These are phyloP conservation scores for Mortierella polycephala DNA, from an alignment of 371 early-diverging fungal genomes.

Conservation along the genomic window DNA sequence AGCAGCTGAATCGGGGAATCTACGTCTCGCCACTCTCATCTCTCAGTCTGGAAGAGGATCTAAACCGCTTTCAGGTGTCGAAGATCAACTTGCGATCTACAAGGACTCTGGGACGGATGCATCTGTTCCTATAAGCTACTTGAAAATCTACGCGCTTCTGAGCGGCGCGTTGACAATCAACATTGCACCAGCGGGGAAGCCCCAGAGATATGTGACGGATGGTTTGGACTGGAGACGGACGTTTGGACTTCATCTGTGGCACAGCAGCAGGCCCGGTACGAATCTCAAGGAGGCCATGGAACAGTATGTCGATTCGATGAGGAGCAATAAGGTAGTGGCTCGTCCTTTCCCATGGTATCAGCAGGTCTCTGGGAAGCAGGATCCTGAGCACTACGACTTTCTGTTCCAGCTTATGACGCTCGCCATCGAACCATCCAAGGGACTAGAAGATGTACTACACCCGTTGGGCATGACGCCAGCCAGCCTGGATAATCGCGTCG, in stretches of 20 bases:
- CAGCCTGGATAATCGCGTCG: slow-evolving; percentile 65
- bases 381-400: slow-evolving; percentile 60
- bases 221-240: slow-evolving; percentile 75
- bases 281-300: slow-evolving; percentile 59
- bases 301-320: slow-evolving; percentile 57
- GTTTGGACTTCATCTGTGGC: slow-evolving; percentile 81
- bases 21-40: slow-evolving; percentile 75
- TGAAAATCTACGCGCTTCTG: slow-evolving; percentile 65
- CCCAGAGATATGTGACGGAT: slow-evolving; percentile 35
- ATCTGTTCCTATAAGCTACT: slow-evolving; percentile 53
- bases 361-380: slow-evolving; percentile 1
- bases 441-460: slow-evolving; percentile 64
- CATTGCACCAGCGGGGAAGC: slow-evolving; percentile 22
- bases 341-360: slow-evolving; percentile 59
- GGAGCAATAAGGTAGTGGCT: slow-evolving; percentile 35
- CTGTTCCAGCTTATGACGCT: slow-evolving; percentile 71
- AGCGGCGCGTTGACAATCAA: slow-evolving; percentile 57
- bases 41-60: slow-evolving; percentile 70
- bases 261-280: slow-evolving; percentile 61
- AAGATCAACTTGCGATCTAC: slow-evolving; percentile 64
- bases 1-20: slow-evolving; percentile 65
- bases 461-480: slow-evolving; percentile 61
- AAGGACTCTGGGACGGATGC: slow-evolving; percentile 23
- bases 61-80: slow-evolving; percentile 58
- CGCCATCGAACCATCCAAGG: slow-evolving; percentile 51